These are phyloP conservation scores for Daldinia caldariorum DNA, from an alignment of 495 filamentous ascomycete species.

Conservation along the genomic window DNA sequence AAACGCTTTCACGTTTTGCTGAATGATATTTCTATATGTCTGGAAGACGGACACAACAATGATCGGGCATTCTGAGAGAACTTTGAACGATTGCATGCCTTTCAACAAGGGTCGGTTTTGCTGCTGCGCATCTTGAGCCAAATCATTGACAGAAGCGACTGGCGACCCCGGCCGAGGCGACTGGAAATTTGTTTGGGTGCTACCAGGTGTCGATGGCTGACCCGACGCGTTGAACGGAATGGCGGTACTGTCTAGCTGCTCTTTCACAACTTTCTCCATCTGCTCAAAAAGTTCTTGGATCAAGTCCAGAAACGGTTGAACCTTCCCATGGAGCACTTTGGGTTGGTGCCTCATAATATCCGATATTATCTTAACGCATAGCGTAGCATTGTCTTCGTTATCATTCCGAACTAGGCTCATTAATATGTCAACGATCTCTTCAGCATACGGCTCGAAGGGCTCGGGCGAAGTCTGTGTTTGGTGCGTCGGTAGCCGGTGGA, in stretches of 20 bases:
- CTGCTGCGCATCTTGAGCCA: conserved; percentile 78
- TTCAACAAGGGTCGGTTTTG: conserved; percentile 79
- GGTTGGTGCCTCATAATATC: conserved; percentile 93
- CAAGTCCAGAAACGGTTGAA: conserved; percentile 88
- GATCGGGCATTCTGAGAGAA: conserved; percentile 96
- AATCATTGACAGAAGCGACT: conserved; percentile 77
- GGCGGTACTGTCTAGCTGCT: conserved; percentile 84
- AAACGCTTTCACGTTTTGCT: conserved; percentile 88
- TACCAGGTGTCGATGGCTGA: conserved; percentile 78
- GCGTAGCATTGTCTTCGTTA: conserved; percentile 97
- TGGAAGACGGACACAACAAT: conserved; percentile 99
- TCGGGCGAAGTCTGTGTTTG: conserved; percentile 71
- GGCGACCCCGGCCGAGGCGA: conserved; percentile 92
- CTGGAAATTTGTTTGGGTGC: conserved; percentile 73
- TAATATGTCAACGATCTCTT: conserved; percentile 84
- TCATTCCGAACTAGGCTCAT: conserved; percentile 89
- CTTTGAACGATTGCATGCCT: conserved; percentile 99
- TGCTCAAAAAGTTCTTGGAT: conserved; percentile 96
- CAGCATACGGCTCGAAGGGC: conserved; percentile 84
- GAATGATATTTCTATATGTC: conserved; percentile 80
- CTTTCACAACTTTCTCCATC: conserved; percentile 90
- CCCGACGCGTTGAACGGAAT: conserved; percentile 66
- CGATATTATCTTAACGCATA: conserved; percentile 98
- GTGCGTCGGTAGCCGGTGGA: conserved; percentile 85
- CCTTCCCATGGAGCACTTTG: conserved; percentile 78